phyloP scores from a whole-genome alignment of 2,329 filamentous ascomycete species.

The Elsinoe ampelina region DNA sequence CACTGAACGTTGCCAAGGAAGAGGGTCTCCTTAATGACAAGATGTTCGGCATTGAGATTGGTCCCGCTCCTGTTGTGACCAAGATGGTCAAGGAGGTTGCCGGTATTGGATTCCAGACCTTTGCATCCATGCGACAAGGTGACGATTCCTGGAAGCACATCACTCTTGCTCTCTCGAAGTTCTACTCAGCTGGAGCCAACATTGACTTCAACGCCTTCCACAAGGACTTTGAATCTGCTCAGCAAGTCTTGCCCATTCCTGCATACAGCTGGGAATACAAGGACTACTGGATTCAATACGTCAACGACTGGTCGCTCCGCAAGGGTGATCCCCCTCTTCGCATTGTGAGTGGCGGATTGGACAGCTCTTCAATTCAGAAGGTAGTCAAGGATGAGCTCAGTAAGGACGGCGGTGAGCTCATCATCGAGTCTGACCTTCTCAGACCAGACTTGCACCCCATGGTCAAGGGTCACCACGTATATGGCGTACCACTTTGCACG shows the following conservation, averaged over 20 bases:
- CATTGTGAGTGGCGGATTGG: slow-evolving; percentile 15
- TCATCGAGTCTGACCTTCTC: slow-evolving; percentile 34
- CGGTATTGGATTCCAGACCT: slow-evolving; percentile 21
- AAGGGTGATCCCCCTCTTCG: slow-evolving; percentile 20
- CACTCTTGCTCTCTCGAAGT: slow-evolving; percentile 37
- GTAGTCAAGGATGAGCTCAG: slow-evolving; percentile 29
- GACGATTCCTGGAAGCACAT: slow-evolving; percentile 37
- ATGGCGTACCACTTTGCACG: slow-evolving; percentile 32
- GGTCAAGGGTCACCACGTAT: slow-evolving; percentile 36
- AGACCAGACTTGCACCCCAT: slow-evolving; percentile 32
- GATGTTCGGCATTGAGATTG: slow-evolving; percentile 37
- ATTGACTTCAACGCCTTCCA: slow-evolving; percentile 56
- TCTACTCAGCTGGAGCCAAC: slow-evolving; percentile 47
- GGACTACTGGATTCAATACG: slow-evolving; percentile 31
- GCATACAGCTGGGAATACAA: slow-evolving; percentile 28
- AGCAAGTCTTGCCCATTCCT: slow-evolving; percentile 46
- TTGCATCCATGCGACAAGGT: slow-evolving; percentile 34
- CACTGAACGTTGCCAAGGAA: slow-evolving; percentile 18
- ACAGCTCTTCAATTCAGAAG: slow-evolving; percentile 31
- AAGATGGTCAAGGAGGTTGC: slow-evolving; percentile 34
- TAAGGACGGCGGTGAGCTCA: slow-evolving; percentile 22
- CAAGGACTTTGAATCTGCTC: slow-evolving; percentile 37
- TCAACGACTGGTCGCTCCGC: slow-evolving; percentile 25
- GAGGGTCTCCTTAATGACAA: slow-evolving; percentile 26
- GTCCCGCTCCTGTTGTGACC: slow-evolving; percentile 39